Base-by-base conservation (phyloP, 208 protist genomes). In the Leishmania mexicana region DNA sequence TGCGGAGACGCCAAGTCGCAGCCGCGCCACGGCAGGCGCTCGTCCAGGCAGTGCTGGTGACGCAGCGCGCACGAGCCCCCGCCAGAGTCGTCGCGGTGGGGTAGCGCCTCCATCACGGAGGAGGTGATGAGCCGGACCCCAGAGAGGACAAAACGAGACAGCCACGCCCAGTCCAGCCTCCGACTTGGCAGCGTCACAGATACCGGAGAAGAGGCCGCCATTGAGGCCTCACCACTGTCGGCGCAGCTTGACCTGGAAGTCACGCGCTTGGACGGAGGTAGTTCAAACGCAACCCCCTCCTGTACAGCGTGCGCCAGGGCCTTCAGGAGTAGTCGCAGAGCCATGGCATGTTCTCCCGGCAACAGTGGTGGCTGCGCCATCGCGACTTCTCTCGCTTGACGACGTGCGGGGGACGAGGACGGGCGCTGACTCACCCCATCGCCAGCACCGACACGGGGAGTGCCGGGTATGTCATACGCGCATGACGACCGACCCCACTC, bases 1-100 rank as follows among this genome's bases (percentile, higher is more conserved):
- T 84, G 81, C 24, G 67, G 83, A 19, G 83, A 76, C 19, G 86
- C 65, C 49, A 93, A 76, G 54, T 96, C 90, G 79, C 88, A 90
- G 42, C 88, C 86, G 58, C 87, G 86, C 90, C 92, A 95, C 57
- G 90, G 90, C 79, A 95, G 85, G 72, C 85, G 72, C 58, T 81
- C 77, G 45, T 92, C 81, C 40, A 78, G 42, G 79, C 65, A 72
- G 38, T 47, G 40, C 65, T 47, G 65, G 11, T 53, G 47, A 58
- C 13, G n/a, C 42, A 57, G n/a, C 47, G 47, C 71, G 71, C 28
- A 75, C 71, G 47, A 75, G 5, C 21, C 38, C 40, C 6, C 21
- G 40, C 6, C 17, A 31, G 64, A 38, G 64, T 72, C 82, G 78
- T 57, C 40, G 40, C 17, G 28, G 74, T 62, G 84, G 35, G 70